These are phyloP conservation scores for Physcia stellaris DNA, from an alignment of 495 filamentous ascomycete species.

Conservation along the genomic window DNA sequence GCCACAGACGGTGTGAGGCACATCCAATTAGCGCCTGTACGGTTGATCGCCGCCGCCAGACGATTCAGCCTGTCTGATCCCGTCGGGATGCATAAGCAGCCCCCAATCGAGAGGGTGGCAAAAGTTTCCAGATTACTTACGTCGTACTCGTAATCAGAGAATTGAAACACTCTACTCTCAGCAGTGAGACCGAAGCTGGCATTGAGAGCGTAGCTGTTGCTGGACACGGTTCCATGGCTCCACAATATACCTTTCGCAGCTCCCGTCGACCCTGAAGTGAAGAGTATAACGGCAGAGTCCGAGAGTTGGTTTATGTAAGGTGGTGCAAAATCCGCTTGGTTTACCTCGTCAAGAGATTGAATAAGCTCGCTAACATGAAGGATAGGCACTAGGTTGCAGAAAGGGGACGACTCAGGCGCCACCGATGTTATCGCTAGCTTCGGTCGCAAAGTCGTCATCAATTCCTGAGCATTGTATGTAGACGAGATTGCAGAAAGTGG, in stretches of 20 bases:
- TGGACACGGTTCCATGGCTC: slow-evolving; percentile 32
- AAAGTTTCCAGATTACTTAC: slow-evolving; percentile 38
- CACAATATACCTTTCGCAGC: slow-evolving; percentile 57
- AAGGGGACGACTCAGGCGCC: no score
- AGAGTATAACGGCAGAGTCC: slow-evolving; percentile 45
- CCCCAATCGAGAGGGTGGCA: slow-evolving; percentile 32
- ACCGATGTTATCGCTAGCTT: no score
- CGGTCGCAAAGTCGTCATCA: no score
- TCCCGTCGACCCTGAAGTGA: slow-evolving; percentile 53
- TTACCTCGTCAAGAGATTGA: no score
- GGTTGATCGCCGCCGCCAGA: slow-evolving; percentile 18
- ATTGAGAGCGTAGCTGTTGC: slow-evolving; percentile 9
- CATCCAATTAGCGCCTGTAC: slow-evolving; percentile 21
- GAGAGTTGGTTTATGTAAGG: no score
- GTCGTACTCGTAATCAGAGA: slow-evolving; percentile 38
- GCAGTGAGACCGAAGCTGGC: slow-evolving; percentile 31
- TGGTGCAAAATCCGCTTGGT: no score
- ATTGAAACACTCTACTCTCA: slow-evolving; percentile 31
- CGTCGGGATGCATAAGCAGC: slow-evolving; percentile 37
- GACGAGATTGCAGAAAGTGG: no score
- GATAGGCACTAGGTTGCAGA: no score
- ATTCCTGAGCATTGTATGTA: no score
- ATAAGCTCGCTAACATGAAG: no score
- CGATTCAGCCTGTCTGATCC: slow-evolving; percentile 25
- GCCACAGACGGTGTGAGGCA: slow-evolving; percentile 32